Conservation (phyloP, 768 basidiomycete species). For the Rhodotorula sphaerocarpa region DNA sequence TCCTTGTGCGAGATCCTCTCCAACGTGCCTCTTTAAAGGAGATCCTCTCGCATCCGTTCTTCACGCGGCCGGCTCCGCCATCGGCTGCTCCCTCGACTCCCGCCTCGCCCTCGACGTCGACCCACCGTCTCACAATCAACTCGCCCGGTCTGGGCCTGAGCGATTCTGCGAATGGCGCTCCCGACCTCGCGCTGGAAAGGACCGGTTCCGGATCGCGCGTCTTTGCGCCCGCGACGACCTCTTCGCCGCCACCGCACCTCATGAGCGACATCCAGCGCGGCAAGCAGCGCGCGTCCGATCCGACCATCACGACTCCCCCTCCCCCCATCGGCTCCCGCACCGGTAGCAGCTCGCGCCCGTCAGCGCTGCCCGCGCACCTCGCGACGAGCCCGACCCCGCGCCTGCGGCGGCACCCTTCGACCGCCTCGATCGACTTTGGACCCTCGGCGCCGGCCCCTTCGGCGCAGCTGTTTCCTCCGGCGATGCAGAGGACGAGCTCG, state of each 20-base stretch:
- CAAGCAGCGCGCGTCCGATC: not conserved
- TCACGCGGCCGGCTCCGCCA: slow-evolving; percentile 15
- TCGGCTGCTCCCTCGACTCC: slow-evolving; percentile 8
- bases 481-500: not conserved
- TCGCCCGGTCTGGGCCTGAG: not conserved
- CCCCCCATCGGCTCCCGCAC: not conserved
- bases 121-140: no score
- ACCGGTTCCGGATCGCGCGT: no score
- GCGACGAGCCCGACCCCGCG: not conserved
- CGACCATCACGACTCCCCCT: not conserved
- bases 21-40: slow-evolving; percentile 12
- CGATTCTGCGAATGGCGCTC: not conserved
- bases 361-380: not conserved
- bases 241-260: not conserved
- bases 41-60: slow-evolving; percentile 33
- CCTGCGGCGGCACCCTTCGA: slow-evolving; percentile 1
- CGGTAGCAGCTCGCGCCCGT: no score
- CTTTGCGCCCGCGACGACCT: not conserved
- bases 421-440: slow-evolving; percentile 1
- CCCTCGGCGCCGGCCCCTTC: not conserved
- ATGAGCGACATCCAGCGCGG: not conserved
- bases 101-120: not conserved
- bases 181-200: no score
- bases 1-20: slow-evolving; percentile 48
- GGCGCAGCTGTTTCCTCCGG: not conserved